phyloP scores from a whole-genome alignment of 2,329 filamentous ascomycete species.

The Alternaria burnsii region DNA sequence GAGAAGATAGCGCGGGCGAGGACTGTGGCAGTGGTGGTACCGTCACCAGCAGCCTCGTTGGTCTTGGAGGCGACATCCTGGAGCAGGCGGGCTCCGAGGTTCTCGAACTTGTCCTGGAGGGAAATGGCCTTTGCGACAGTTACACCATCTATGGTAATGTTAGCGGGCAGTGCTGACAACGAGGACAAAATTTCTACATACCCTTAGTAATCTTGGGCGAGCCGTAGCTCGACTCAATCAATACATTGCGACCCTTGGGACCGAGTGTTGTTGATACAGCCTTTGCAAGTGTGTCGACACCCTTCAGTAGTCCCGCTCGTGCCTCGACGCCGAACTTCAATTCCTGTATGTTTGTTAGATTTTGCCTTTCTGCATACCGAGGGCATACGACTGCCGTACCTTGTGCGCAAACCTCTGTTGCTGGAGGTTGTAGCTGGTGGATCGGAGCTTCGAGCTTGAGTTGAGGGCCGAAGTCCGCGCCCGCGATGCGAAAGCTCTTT shows the following conservation, averaged over 20 bases:
- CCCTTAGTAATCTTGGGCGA: conserved; percentile 99
- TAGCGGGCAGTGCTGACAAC: conserved; percentile 16
- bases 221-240: conserved; percentile 98
- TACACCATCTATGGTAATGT: conserved; percentile 56
- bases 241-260: conserved; percentile 96
- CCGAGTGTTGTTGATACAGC: conserved; percentile 96
- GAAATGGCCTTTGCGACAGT: conserved; percentile 77
- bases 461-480: conserved; percentile 82
- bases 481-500: conserved; percentile 88
- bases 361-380: background rate
- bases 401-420: conserved; percentile 98
- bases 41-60: conserved; percentile 98
- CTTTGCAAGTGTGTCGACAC: conserved; percentile 96
- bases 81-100: conserved; percentile 94
- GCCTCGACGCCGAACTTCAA: conserved; percentile 98
- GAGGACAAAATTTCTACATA: conserved; percentile 52
- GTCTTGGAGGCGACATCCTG: conserved; percentile 99
- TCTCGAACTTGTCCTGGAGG: conserved; percentile 99
- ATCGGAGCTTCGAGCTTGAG: conserved; percentile 61
- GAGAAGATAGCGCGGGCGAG: conserved; percentile 98
- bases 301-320: conserved; percentile 85
- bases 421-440: conserved; percentile 73
- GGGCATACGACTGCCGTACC: conserved; percentile 62
- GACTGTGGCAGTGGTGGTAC: conserved; percentile 96
- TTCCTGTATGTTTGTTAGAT: conserved; percentile 66